Conservation (phyloP, 306 rosid species). For the Styphnolobium japonicum region DNA sequence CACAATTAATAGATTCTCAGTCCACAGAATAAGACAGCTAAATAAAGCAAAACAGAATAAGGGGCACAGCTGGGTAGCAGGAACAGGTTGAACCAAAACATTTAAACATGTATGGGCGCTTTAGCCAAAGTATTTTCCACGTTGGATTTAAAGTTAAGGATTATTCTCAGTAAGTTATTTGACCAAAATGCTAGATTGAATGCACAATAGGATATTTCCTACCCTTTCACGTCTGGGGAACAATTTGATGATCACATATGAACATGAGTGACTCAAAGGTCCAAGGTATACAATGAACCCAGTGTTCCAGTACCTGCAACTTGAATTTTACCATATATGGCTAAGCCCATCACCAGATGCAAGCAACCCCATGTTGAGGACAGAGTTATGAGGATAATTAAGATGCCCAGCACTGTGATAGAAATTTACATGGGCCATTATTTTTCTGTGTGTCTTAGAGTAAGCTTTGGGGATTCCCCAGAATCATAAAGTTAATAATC, state of each 20-base stretch:
- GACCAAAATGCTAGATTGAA: neutral
- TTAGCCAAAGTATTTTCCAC: neutral
- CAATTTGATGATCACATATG: neutral
- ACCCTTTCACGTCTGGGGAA: neutral
- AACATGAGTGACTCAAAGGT: neutral
- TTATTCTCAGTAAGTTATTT: neutral
- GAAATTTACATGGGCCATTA: neutral
- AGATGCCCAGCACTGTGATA: neutral
- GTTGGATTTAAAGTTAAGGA: too few species aligned
- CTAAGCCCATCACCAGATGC: neutral
- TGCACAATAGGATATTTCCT: neutral
- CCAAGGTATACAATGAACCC: neutral
- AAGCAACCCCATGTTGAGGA: constrained; percentile 1
- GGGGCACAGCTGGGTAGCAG: neutral
- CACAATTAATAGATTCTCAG: neutral
- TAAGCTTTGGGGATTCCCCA: neutral
- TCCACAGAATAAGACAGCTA: neutral
- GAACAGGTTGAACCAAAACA: constrained; percentile 5
- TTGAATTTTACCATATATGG: neutral
- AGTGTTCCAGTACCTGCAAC: neutral
- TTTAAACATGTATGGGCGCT: too few species aligned
- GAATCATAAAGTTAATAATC: neutral
- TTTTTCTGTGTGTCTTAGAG: neutral
- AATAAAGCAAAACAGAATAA: neutral
- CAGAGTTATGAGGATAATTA: constrained; percentile 5